Evolutionary conservation across 345 rosid species (phyloP).

Genomic region (Ailanthus altissimus): DNA sequence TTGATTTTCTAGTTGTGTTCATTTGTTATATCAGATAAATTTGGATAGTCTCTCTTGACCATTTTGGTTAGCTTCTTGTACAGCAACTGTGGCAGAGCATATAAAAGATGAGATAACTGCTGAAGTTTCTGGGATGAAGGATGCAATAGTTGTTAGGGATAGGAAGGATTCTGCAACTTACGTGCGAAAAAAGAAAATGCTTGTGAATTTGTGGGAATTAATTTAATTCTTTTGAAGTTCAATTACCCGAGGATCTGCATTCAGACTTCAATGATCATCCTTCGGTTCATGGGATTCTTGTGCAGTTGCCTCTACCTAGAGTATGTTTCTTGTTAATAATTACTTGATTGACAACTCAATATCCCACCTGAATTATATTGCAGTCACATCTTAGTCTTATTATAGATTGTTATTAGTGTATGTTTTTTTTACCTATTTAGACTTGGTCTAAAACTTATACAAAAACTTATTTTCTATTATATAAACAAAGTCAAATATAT

Average conservation of each 20-base stretch:
- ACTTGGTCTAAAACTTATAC: no score
- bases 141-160: slow-evolving; percentile 70
- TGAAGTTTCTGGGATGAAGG: slow-evolving; percentile 77
- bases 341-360: no score
- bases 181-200: slow-evolving; percentile 86
- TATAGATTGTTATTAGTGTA: no score
- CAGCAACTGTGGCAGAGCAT: slow-evolving; percentile 62
- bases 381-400: no score
- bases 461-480: no score
- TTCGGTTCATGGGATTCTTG: slow-evolving; percentile 87
- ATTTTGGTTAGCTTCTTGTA: neutral
- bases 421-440: no score
- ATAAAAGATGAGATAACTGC: slow-evolving; percentile 65
- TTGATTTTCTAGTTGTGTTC: no score
- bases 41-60: neutral
- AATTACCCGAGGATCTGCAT: slow-evolving; percentile 54
- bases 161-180: slow-evolving; percentile 84
- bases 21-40: no score
- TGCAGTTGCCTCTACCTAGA: slow-evolving; percentile 80
- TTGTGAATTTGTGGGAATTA: slow-evolving; percentile 75
- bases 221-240: slow-evolving; percentile 66
- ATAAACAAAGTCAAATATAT: no score
- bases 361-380: no score
- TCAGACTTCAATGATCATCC: slow-evolving; percentile 64
- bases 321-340: slow-evolving; percentile 61